phyloP scores from a whole-genome alignment of 306 rosid genomes.

The Carpinus fangiana region DNA sequence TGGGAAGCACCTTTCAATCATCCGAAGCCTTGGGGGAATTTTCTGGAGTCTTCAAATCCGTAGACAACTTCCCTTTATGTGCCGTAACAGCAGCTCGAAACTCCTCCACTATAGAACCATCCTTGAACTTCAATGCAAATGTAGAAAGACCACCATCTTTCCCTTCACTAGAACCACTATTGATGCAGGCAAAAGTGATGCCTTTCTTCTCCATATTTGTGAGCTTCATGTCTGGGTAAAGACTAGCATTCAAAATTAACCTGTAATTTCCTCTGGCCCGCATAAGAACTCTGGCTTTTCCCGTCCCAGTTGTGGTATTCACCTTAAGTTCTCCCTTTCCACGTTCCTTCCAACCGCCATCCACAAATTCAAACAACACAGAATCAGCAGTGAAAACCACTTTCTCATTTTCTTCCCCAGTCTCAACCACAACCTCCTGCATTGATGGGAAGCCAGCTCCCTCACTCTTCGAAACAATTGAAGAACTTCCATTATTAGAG shows the following conservation, averaged over 20 bases:
- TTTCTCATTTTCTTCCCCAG: constrained; percentile 91
- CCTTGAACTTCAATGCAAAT: constrained; percentile 90
- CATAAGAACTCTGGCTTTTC: constrained; percentile 77
- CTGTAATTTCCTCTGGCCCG: constrained; percentile 80
- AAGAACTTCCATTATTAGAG: constrained; percentile 64
- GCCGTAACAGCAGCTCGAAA: constrained; percentile 63
- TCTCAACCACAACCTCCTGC: constrained; percentile 87
- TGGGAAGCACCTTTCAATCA: constrained; percentile 34
- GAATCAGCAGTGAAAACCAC: constrained; percentile 76
- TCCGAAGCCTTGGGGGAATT: constrained; percentile 70
- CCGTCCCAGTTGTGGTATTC: constrained; percentile 57
- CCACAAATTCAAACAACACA: constrained; percentile 65
- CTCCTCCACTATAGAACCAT: constrained; percentile 65
- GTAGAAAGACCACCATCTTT: constrained; percentile 74
- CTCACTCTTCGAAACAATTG: constrained; percentile 65
- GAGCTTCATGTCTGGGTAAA: constrained; percentile 87
- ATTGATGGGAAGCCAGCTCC: constrained; percentile 50
- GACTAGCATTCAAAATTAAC: constrained; percentile 81
- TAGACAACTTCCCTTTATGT: constrained; percentile 54
- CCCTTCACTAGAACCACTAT: constrained; percentile 77
- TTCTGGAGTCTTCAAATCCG: constrained; percentile 65
- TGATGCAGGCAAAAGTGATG: constrained; percentile 88
- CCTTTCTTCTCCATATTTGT: constrained; percentile 90
- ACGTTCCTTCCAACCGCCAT: constrained; percentile 92
- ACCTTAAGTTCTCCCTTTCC: constrained; percentile 92